Conservation (phyloP, 495 filamentous ascomycete genomes). For the Lasiosphaeria miniovina region DNA sequence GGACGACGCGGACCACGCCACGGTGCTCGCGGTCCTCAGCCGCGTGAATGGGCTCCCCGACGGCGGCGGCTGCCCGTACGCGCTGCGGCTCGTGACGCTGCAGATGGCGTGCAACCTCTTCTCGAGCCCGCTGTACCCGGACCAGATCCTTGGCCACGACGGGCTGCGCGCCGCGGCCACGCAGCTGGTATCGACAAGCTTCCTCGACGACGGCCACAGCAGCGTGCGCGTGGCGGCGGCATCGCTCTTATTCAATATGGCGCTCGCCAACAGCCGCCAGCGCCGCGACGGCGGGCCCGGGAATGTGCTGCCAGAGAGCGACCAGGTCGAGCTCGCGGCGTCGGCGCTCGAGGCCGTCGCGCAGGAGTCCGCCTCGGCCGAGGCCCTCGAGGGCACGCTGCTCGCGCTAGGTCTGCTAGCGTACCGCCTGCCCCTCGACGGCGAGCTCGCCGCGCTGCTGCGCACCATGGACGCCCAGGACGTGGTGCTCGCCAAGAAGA, state of each 20-base stretch:
- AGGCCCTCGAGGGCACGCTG: conserved; percentile 70
- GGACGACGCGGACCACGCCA: conserved; percentile 56
- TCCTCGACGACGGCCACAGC: conserved; percentile 53
- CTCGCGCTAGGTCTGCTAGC: conserved; percentile 69
- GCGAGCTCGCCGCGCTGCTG: conserved; percentile 72
- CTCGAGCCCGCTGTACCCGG: conserved; percentile 56
- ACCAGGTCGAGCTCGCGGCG: conserved; percentile 76
- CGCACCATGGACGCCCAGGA: conserved; percentile 65
- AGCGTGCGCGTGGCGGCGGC: conserved; percentile 71
- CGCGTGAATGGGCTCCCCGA: conserved; percentile 46
- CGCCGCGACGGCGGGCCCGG: conserved; percentile 51
- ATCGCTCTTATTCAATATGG: conserved; percentile 79
- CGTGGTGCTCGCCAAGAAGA: conserved; percentile 54
- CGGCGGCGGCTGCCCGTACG: conserved; percentile 60
- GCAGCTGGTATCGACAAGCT: conserved; percentile 48
- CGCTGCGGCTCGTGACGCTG: conserved; percentile 75
- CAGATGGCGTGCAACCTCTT: conserved; percentile 62
- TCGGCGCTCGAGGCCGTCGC: conserved; percentile 72
- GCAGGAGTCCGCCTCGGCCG: conserved; percentile 61
- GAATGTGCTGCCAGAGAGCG: conserved; percentile 61
- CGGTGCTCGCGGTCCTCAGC: conserved; percentile 61
- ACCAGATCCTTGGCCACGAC: conserved; percentile 37
- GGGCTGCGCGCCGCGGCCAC: conserved; percentile 40
- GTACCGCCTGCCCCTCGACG: conserved; percentile 65
- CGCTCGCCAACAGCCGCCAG: conserved; percentile 62